Conservation (phyloP, 495 filamentous ascomycete species). For the Tuber melanosporum region DNA sequence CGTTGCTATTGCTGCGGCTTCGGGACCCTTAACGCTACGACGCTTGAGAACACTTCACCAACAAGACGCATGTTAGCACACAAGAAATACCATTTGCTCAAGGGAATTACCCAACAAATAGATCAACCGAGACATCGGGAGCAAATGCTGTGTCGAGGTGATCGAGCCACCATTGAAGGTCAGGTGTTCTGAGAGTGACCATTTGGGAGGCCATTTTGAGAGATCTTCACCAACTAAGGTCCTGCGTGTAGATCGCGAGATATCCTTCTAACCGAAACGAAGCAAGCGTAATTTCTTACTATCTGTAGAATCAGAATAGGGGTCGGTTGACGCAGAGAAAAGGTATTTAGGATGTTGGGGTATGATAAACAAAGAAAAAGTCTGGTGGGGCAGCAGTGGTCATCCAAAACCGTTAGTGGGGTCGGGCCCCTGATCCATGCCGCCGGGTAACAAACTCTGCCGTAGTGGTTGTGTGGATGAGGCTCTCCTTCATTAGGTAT, state of each 20-base stretch:
- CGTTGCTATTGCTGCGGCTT: conserved; percentile 84
- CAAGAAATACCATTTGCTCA: not conserved
- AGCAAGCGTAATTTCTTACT: not conserved
- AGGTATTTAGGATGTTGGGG: not conserved
- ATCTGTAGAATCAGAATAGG: not conserved
- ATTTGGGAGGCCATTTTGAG: conserved; percentile 34
- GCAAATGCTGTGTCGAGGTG: conserved; percentile 40
- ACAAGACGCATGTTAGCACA: not conserved
- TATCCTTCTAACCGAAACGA: not conserved
- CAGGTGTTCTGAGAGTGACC: conserved; percentile 33
- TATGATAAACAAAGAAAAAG: not conserved
- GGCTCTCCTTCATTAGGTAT: not conserved
- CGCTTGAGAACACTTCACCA: conserved; percentile 56
- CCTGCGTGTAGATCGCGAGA: not conserved
- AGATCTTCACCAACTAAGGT: not conserved
- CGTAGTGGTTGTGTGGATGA: not conserved
- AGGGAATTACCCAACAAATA: conserved; percentile 29
- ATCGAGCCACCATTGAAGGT: conserved; percentile 41
- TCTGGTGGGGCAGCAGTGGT: not conserved
- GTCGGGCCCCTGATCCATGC: not conserved
- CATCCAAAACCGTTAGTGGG: not conserved
- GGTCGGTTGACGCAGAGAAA: not conserved
- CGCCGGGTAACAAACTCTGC: not conserved
- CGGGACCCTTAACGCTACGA: conserved; percentile 76
- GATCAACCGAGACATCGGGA: conserved; percentile 30